Evolutionary conservation across 805 yeast genomes (phyloP), one percentile per base, ranked within the genome.

Genomic region (Suhomyces emberorum): DNA sequence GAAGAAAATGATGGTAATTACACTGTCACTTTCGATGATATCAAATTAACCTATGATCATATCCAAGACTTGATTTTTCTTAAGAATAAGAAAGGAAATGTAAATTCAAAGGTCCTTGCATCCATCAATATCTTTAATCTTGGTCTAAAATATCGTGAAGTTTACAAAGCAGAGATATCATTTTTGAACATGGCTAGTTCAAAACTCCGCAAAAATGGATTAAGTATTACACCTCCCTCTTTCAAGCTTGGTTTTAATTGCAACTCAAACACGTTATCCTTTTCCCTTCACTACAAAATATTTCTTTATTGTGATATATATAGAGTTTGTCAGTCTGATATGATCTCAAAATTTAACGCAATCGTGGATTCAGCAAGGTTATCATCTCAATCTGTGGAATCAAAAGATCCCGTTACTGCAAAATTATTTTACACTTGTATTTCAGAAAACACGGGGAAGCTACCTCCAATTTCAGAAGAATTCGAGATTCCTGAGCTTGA

Each of bases 371-470:
- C 14, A 7, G 7, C 22, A 20, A 7, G 22, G 9, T 11, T 8
- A 14, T 11, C 8, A 6, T 5, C 8, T 6, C 6, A 9, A 8
- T 9, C 8, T 17, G 30, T 35, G 12, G 38, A 26, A 25, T 28
- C 27, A 15, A 15, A 36, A 15, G 35, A 35, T 12, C 28, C 27
- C 8, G 42, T 43, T 3, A 54, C 61, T 12, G 52, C 71, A 1
- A 63, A 60, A 24, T 41, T 66, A 10, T 79, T 79, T 44, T 79
- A 79, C 51, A 70, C 70, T 17, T 42, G 69, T 2, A 65, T 79
- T 26, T 70, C 81, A 0, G 63, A 69, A 10, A 54, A 66, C 35
- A 76, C 83, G 1, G 46, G 51, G 7, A 40, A 30, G 0, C 37
- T 58, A 19, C 55, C 58, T 0, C 28, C 34, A 2, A 44, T 49